Evolutionary conservation across 2,329 filamentous ascomycete genomes (phyloP).

Genomic region (Macroventuria anomochaeta): DNA sequence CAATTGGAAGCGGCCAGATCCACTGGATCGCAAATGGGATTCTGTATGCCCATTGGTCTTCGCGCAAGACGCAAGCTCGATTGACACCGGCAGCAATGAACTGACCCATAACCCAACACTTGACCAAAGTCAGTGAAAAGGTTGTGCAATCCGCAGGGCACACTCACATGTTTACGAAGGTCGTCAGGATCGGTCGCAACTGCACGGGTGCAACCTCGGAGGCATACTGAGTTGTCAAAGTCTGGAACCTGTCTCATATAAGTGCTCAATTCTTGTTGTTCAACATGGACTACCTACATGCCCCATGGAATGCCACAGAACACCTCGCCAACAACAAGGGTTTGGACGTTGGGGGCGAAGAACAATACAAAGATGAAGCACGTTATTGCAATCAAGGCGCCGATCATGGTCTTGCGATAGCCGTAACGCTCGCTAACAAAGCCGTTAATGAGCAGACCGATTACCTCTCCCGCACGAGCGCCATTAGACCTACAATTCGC

Average conservation of each 20-base stretch:
- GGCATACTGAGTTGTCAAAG: conserved; percentile 55
- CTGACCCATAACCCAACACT: conserved; percentile 75
- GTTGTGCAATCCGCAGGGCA: background rate
- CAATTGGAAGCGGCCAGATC: conserved; percentile 74
- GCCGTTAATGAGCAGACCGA: conserved; percentile 55
- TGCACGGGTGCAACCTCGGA: conserved; percentile 71
- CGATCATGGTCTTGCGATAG: conserved; percentile 53
- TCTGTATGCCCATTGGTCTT: conserved; percentile 71
- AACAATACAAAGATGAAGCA: conserved; percentile 55
- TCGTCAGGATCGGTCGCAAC: conserved; percentile 62
- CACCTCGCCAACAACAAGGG: conserved; percentile 53
- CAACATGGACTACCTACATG: conserved; percentile 26
- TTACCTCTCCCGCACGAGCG: conserved; percentile 51
- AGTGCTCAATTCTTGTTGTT: background rate
- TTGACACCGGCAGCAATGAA: conserved; percentile 74
- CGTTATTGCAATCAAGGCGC: conserved; percentile 48
- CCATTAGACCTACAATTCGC: conserved; percentile 46
- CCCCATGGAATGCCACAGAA: conserved; percentile 55
- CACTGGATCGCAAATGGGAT: conserved; percentile 73
- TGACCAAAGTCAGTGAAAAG: conserved; percentile 1
- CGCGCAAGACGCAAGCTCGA: conserved; percentile 66
- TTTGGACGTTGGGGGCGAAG: conserved; percentile 51
- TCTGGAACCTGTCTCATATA: conserved; percentile 45
- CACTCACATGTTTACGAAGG: conserved; percentile 69
- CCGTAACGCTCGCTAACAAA: conserved; percentile 53